Conservation (phyloP, 768 basidiomycete genomes). For the Albatrellus ellisii region DNA sequence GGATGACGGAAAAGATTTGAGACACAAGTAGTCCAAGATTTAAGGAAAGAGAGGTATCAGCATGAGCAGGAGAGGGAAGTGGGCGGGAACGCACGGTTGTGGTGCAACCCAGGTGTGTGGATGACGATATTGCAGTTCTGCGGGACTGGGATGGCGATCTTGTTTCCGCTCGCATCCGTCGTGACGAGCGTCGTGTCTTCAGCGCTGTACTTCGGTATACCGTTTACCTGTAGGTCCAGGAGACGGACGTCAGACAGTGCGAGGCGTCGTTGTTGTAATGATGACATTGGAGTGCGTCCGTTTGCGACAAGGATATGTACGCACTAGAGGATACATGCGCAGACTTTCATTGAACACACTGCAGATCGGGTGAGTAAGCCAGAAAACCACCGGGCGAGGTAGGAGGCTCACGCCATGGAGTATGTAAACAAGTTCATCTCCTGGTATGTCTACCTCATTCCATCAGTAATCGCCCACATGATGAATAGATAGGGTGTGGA, state of each 20-base stretch:
- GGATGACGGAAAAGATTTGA: not conserved
- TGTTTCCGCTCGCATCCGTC: slow-evolving; percentile 25
- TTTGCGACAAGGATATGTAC: not conserved
- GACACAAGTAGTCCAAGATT: too few species aligned
- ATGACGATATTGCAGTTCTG: slow-evolving; percentile 27
- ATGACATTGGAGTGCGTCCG: not conserved
- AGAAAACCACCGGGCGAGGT: not conserved
- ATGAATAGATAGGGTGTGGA: not conserved
- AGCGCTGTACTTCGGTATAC: slow-evolving; percentile 30
- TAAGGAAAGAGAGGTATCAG: not conserved
- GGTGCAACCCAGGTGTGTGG: slow-evolving; percentile 29
- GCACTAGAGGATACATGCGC: slow-evolving; percentile 22
- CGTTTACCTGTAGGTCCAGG: slow-evolving; percentile 29
- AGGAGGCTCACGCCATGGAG: slow-evolving; percentile 10
- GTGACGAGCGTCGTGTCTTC: slow-evolving; percentile 32
- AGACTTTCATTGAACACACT: slow-evolving; percentile 40
- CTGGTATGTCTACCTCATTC: slow-evolving; percentile 11
- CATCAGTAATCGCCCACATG: not conserved
- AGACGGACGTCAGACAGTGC: not conserved
- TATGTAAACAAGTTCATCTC: slow-evolving; percentile 13
- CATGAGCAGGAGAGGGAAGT: not conserved
- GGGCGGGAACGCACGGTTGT: slow-evolving; percentile 28
- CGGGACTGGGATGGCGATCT: slow-evolving; percentile 27
- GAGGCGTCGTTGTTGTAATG: not conserved
- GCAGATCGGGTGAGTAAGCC: not conserved